Base-by-base conservation (phyloP, 2,329 filamentous ascomycete genomes). In the Keithomyces neogunnii region DNA sequence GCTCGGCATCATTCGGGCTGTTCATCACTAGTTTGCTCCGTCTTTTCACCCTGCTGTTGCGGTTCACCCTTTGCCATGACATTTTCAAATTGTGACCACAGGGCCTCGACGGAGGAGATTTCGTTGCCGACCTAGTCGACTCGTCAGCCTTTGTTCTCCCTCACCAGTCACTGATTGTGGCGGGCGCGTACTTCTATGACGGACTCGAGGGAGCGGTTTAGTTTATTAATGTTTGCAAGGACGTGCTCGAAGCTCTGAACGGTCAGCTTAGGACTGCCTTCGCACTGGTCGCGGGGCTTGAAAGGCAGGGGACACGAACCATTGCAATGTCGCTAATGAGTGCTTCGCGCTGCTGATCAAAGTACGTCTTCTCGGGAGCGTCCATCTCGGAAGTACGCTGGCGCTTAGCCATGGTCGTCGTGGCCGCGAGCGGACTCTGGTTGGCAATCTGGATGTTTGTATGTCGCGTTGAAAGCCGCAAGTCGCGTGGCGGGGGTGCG, bases 31-130 rank as follows among this genome's bases (percentile, higher is more conserved):
- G 58, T 10, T 57, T 63, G 61, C 47, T 56, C 48, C 55, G 60
- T 42, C 39, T 65, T 59, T n/a, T 56, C 60, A 32, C 65, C 66
- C 13, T 45, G 43, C n/a, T 48, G 49, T 26, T 45, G 29, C 26
- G 48, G 60, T 45, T 57, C 57, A 51, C 86, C 79, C 62, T 86
- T 88, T 7, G 82, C 88, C 91, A 96, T 97, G 60, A 97, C 91
- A 59, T 85, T 88, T 72, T 99, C 93, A 64, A 99, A 97, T 63
- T 95, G 89, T 39, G 88, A 95, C 93, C 93, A 99, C 13, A 99
- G 78, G 32, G 89, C 90, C 69, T 99, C 93, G 43, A 99, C 93
- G 3, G 89, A 91, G n/a, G 88, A 85, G 70, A 99, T 96, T 64
- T 99, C 93, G 69, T 96, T 96, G 38, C 93, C 93, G 49, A 99